Conservation (phyloP, 148 eudicot species). For the Salicornia ramosissima region DNA sequence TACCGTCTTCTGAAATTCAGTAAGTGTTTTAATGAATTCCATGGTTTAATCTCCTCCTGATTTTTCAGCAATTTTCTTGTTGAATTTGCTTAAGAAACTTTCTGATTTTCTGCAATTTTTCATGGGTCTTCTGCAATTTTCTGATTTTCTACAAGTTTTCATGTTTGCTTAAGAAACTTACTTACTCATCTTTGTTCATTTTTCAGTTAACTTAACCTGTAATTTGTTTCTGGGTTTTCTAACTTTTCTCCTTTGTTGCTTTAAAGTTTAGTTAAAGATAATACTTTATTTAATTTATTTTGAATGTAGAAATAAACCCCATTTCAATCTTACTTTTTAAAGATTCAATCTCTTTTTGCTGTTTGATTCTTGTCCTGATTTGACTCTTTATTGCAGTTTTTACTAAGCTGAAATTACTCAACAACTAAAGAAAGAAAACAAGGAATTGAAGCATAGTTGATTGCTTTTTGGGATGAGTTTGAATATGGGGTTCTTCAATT, state of each 20-base stretch:
- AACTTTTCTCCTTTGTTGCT: slow-evolving; percentile 12
- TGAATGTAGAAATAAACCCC: slow-evolving; percentile 24
- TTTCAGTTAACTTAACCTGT: neutral
- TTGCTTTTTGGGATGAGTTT: slow-evolving; percentile 10
- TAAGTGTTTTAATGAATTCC: slow-evolving; percentile 10
- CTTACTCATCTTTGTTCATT: neutral
- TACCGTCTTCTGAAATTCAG: too few relatives aligned
- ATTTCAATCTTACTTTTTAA: neutral
- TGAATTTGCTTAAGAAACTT: too few relatives aligned
- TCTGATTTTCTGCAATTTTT: slow-evolving; percentile 13
- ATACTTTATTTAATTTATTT: slow-evolving; percentile 21
- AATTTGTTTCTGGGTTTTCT: slow-evolving; percentile 16
- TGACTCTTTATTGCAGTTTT: slow-evolving; percentile 18
- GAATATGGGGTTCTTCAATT: slow-evolving; percentile 29
- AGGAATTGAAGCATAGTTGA: neutral
- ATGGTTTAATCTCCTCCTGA: neutral
- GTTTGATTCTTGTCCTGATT: neutral
- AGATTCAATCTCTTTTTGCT: slow-evolving; percentile 2
- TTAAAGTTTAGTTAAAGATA: too few relatives aligned
- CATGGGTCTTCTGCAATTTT: neutral
- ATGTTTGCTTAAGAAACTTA: slow-evolving; percentile 6
- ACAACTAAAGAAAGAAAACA: too few relatives aligned
- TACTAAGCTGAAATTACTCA: slow-evolving; percentile 8
- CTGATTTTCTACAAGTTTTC: slow-evolving; percentile 15
- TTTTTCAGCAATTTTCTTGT: neutral